phyloP scores from a whole-genome alignment of 805 yeast species.

The Pichia gijzeniarum region DNA sequence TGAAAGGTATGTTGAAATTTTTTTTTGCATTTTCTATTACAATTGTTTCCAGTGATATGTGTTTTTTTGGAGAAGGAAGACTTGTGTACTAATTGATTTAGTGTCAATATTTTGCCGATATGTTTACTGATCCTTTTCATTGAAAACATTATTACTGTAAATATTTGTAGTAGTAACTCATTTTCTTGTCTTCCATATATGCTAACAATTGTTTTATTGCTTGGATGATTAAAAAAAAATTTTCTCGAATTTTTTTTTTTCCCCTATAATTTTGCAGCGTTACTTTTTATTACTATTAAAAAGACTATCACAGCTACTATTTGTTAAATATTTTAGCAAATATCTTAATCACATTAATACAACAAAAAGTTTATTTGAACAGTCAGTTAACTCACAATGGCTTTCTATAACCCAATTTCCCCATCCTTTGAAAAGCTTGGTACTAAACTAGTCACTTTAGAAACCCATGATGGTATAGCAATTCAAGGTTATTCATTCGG shows the following conservation, averaged over 20 bases:
- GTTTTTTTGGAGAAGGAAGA: conserved; percentile 5
- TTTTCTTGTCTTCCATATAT: background rate
- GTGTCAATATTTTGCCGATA: background rate
- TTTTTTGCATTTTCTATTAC: background rate
- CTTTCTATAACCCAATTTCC: conserved; percentile 73
- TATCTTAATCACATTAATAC: background rate
- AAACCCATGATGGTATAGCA: conserved; percentile 77
- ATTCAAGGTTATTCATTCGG: conserved; percentile 97
- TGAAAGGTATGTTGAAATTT: conserved; percentile 5
- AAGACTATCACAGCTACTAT: background rate
- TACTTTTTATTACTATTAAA: conserved; percentile 1
- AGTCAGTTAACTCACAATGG: conserved; percentile 1
- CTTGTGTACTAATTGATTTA: background rate
- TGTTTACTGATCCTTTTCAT: background rate
- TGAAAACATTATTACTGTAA: background rate
- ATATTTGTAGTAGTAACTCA: background rate
- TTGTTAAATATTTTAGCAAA: background rate
- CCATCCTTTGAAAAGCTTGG: conserved; percentile 84
- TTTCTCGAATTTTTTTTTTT: background rate
- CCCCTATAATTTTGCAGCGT: background rate
- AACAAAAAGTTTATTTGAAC: background rate
- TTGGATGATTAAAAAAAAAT: background rate
- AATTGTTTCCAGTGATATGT: conserved; percentile 3
- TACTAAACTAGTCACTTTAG: conserved; percentile 79
- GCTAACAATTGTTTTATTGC: background rate